Conservation (phyloP, 768 basidiomycete species). For the Crassisporium funariophilum region DNA sequence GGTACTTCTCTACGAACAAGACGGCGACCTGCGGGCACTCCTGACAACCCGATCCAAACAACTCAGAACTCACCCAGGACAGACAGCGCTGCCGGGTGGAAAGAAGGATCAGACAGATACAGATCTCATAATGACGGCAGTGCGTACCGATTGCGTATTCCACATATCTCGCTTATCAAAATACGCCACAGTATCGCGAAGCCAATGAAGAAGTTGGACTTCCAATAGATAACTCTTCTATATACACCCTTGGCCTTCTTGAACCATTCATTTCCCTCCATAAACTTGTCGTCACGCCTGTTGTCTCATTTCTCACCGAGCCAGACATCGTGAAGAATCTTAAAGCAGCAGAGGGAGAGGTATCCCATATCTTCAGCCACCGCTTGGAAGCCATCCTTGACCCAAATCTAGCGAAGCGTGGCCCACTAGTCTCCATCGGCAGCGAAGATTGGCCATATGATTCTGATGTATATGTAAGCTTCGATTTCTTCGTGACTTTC, state of each 20-base stretch:
- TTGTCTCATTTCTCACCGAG: slow-evolving; percentile 70
- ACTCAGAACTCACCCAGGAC: slow-evolving; percentile 74
- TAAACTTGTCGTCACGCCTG: slow-evolving; percentile 74
- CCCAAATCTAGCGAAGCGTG: slow-evolving; percentile 45
- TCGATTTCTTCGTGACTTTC: neutral
- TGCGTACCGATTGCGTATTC: slow-evolving; percentile 39
- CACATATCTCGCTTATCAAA: slow-evolving; percentile 2
- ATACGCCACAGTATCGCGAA: slow-evolving; percentile 66
- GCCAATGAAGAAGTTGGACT: slow-evolving; percentile 85
- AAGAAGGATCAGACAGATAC: slow-evolving; percentile 43
- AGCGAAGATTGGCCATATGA: slow-evolving; percentile 81
- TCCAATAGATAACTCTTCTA: slow-evolving; percentile 53
- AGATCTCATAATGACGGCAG: slow-evolving; percentile 71
- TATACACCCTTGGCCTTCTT: slow-evolving; percentile 62
- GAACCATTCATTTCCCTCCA: slow-evolving; percentile 71
- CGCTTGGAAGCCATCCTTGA: slow-evolving; percentile 75
- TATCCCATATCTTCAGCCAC: slow-evolving; percentile 78
- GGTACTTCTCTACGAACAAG: slow-evolving; percentile 75
- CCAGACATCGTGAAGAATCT: slow-evolving; percentile 52
- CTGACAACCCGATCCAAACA: slow-evolving; percentile 84
- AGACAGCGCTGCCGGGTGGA: slow-evolving; percentile 47
- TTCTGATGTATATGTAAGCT: slow-evolving; percentile 71
- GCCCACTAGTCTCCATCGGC: slow-evolving; percentile 54
- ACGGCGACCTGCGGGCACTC: slow-evolving; percentile 68
- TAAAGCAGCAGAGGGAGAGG: slow-evolving; percentile 63